phyloP scores from a whole-genome alignment of 176 grass and related monocot species.

The Triticum monococcum region DNA sequence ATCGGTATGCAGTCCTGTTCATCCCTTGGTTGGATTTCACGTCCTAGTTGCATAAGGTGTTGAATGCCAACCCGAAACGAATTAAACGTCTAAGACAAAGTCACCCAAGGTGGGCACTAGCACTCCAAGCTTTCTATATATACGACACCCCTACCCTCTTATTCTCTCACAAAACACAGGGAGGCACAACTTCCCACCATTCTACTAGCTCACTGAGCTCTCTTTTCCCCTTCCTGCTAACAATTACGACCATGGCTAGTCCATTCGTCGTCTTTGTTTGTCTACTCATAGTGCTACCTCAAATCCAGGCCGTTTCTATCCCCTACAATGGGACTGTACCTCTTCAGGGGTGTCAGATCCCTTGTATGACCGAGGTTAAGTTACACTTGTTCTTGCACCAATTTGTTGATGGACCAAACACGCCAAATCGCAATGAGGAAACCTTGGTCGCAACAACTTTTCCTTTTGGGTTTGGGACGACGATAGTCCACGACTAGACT shows the following conservation, averaged over 20 bases:
- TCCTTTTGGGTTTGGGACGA: too few relatives aligned
- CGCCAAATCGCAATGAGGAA: too few relatives aligned
- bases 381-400: too few relatives aligned
- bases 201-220: not conserved
- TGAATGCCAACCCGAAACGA: too few relatives aligned
- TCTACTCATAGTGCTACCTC: not conserved
- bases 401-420: too few relatives aligned
- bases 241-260: not conserved
- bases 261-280: not conserved
- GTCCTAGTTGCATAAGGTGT: too few relatives aligned
- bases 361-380: not conserved
- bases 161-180: not conserved
- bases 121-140: not conserved
- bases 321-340: not conserved
- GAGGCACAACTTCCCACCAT: not conserved
- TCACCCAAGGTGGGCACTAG: not conserved
- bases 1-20: too few relatives aligned
- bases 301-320: not conserved
- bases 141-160: not conserved
- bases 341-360: not conserved
- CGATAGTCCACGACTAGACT: too few relatives aligned
- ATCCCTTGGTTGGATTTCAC: too few relatives aligned
- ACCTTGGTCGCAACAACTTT: too few relatives aligned
- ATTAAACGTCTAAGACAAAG: not conserved
- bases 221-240: not conserved